Percentiles rank a stretch among this genome's conserved stretches.
These are phyloP conservation scores for Kokia cookei DNA, from an alignment of 441 rosid genomes.

Conservation along the genomic window DNA sequence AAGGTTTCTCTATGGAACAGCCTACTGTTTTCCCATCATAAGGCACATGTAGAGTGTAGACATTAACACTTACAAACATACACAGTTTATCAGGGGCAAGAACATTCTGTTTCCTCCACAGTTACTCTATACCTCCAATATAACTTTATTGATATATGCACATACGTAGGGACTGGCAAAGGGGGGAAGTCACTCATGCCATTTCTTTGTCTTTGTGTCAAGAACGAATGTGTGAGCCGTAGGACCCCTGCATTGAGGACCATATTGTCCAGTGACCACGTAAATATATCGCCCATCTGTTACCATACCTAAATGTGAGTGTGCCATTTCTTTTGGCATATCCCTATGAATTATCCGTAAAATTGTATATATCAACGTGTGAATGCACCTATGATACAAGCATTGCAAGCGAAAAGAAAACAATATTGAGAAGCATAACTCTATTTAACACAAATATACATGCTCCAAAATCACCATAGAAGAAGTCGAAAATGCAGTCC, in stretches of 20 bases:
- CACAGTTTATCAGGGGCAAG: not conserved
- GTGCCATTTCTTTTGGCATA: slow-evolving; percentile 98
- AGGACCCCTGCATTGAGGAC: slow-evolving; percentile 94
- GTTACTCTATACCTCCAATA: not conserved
- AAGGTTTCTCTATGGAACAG: not conserved
- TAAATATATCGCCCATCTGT: slow-evolving; percentile 87
- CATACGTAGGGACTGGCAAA: slow-evolving; percentile 81
- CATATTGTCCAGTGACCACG: slow-evolving; percentile 80
- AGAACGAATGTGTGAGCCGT: slow-evolving; percentile 76
- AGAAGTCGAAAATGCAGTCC: not conserved
- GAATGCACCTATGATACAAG: slow-evolving; percentile 63
- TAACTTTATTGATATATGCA: not conserved
- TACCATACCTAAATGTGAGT: slow-evolving; percentile 97
- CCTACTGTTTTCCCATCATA: not conserved
- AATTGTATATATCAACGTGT: slow-evolving; percentile 83
- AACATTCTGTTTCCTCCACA: not conserved
- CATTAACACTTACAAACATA: not conserved
- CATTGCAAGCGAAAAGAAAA: not conserved
- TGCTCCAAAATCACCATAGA: not conserved
- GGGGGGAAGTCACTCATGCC: slow-evolving; percentile 52
- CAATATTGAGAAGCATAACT: not conserved
- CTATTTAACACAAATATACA: not conserved
- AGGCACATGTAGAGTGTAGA: not conserved
- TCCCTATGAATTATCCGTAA: slow-evolving; percentile 75
- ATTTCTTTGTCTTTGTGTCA: slow-evolving; percentile 69